Conservation (phyloP, 768 basidiomycete species). For the Mycena leptocephala region DNA sequence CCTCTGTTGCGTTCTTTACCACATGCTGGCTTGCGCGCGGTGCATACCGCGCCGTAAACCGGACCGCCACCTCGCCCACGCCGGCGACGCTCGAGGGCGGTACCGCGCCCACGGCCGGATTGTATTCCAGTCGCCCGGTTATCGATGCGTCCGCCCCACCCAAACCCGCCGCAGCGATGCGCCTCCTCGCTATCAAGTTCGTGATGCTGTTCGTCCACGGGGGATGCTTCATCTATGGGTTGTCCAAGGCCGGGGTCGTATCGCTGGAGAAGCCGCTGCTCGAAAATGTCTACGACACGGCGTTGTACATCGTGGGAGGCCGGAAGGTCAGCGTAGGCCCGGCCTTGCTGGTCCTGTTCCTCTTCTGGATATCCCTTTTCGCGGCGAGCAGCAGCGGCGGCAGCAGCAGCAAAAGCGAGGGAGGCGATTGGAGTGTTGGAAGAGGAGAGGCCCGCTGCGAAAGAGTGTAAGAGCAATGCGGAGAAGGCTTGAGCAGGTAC, state of each 20-base stretch:
- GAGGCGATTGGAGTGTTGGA: too few species aligned
- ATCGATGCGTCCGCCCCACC: background rate
- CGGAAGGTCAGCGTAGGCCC: background rate
- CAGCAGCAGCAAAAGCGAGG: too few species aligned
- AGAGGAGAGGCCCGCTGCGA: too few species aligned
- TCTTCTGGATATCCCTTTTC: background rate
- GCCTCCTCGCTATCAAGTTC: background rate
- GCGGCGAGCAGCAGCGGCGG: too few species aligned
- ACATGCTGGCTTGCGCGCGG: background rate
- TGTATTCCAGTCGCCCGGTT: background rate
- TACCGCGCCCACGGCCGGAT: background rate
- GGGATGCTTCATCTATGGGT: background rate
- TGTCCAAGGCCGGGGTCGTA: background rate
- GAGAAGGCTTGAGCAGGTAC: too few species aligned
- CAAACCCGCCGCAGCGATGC: background rate
- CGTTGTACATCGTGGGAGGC: constrained; percentile 4
- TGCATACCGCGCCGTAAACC: background rate
- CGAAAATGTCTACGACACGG: background rate
- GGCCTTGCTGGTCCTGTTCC: background rate
- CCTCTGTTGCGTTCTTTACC: background rate
- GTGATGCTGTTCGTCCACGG: too few species aligned
- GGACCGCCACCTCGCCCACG: background rate
- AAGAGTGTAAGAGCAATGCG: too few species aligned
- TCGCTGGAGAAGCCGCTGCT: constrained; percentile 4
- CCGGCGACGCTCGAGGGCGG: background rate